Evolutionary conservation across 257 asterid genomes (phyloP).

Genomic region (Lantana camara): DNA sequence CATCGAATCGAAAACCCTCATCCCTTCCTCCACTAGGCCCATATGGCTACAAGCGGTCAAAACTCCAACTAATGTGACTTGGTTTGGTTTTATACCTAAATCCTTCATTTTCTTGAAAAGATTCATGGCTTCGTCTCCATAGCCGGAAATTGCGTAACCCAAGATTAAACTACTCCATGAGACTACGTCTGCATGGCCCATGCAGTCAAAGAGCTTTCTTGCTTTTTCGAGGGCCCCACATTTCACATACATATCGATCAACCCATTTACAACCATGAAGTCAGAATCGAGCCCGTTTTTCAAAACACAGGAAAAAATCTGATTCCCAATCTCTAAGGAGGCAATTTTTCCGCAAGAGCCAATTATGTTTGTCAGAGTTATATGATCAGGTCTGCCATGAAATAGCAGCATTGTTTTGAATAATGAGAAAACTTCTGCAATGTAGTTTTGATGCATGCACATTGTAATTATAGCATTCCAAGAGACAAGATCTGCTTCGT

Average conservation of each 20-base stretch:
- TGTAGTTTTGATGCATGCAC: constrained; percentile 48
- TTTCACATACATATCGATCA: constrained; percentile 70
- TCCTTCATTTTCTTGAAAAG: constrained; percentile 56
- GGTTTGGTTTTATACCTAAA: constrained; percentile 59
- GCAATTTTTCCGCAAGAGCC: constrained; percentile 63
- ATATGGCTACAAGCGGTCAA: constrained; percentile 81
- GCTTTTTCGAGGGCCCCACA: constrained; percentile 68
- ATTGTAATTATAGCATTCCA: constrained; percentile 72
- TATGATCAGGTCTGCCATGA: constrained; percentile 53
- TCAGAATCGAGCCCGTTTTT: constrained; percentile 53
- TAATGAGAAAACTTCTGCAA: constrained; percentile 51
- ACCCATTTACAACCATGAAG: constrained; percentile 52
- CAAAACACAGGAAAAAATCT: constrained; percentile 42
- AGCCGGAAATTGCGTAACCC: constrained; percentile 74
- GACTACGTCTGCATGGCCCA: constrained; percentile 47
- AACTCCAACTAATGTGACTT: constrained; percentile 73
- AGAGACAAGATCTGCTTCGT: constrained; percentile 65
- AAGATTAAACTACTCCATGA: constrained; percentile 76
- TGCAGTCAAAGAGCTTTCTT: constrained; percentile 50
- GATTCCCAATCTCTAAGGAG: constrained; percentile 60
- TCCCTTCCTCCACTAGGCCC: constrained; percentile 78
- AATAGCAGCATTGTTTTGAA: constrained; percentile 51
- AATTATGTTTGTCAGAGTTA: constrained; percentile 49
- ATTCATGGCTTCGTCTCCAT: constrained; percentile 58
- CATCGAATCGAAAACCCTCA: constrained; percentile 58